phyloP scores from a whole-genome alignment of 306 rosid species.

The Vigna hirtella region DNA sequence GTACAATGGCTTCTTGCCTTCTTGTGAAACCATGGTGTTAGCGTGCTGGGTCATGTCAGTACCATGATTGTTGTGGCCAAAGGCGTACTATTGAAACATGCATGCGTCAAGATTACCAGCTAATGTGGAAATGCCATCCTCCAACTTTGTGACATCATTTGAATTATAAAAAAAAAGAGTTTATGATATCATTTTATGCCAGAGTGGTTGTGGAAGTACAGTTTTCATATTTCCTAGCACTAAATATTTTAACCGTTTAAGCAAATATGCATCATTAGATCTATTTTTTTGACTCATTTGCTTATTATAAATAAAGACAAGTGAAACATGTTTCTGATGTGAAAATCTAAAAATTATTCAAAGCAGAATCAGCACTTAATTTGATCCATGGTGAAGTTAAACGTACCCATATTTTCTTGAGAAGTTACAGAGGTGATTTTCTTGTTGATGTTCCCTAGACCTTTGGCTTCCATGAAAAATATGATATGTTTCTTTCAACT shows the following conservation, averaged over 20 bases:
- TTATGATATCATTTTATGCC: conserved; percentile 9
- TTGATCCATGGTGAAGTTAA: too few species aligned
- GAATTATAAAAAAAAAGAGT: background rate
- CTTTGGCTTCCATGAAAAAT: conserved; percentile 35
- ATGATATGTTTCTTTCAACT: conserved; percentile 31
- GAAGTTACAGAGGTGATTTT: conserved; percentile 4
- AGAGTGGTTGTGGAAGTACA: background rate
- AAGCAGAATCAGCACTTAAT: too few species aligned
- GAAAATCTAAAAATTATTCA: too few species aligned
- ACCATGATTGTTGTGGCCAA: conserved; percentile 39
- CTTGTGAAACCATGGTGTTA: conserved; percentile 48
- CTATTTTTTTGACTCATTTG: background rate
- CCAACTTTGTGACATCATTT: conserved; percentile 6
- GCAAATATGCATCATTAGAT: background rate
- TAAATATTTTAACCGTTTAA: background rate
- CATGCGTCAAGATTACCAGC: conserved; percentile 25
- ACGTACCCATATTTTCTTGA: background rate
- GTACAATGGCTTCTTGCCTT: conserved; percentile 45
- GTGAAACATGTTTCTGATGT: background rate
- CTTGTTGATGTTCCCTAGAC: background rate
- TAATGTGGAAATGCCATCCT: background rate
- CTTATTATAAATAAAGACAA: background rate
- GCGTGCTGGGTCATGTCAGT: conserved; percentile 49
- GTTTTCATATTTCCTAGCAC: background rate
- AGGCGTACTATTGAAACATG: conserved; percentile 33